These are phyloP conservation scores for Aspergillus japonicus DNA, from an alignment of 2,329 filamentous ascomycete genomes.

Conservation along the genomic window DNA sequence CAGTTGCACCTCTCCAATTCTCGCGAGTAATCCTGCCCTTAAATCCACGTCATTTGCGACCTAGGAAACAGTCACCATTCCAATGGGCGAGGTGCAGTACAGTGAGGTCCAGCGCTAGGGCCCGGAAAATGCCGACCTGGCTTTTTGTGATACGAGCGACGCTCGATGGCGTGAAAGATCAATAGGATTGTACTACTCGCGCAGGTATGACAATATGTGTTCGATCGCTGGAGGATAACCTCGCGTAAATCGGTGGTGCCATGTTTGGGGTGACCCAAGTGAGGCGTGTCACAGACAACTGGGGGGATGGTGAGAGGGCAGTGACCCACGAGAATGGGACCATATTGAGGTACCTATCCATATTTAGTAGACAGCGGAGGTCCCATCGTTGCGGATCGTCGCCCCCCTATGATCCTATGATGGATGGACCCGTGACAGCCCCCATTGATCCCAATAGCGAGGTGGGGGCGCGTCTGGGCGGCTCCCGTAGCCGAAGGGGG, in stretches of 20 bases:
- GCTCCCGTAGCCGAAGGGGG: neutral
- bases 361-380: too few species aligned
- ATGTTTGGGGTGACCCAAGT: neutral
- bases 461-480: neutral
- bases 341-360: too few species aligned
- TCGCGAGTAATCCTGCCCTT: neutral
- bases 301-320: neutral
- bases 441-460: neutral
- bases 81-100: too few species aligned
- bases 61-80: too few species aligned
- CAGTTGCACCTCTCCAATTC: neutral
- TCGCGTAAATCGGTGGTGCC: conserved; percentile 4
- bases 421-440: too few species aligned
- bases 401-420: too few species aligned
- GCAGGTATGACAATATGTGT: neutral
- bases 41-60: too few species aligned
- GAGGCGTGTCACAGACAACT: neutral
- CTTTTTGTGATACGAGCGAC: too few species aligned
- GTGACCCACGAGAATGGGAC: neutral
- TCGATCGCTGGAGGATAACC: neutral
- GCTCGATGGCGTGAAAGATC: too few species aligned
- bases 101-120: too few species aligned
- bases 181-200: neutral
- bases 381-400: too few species aligned
- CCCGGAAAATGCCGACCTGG: too few species aligned